Conservation (phyloP, 164 flowering plant species). For the Aristolochia californica region DNA sequence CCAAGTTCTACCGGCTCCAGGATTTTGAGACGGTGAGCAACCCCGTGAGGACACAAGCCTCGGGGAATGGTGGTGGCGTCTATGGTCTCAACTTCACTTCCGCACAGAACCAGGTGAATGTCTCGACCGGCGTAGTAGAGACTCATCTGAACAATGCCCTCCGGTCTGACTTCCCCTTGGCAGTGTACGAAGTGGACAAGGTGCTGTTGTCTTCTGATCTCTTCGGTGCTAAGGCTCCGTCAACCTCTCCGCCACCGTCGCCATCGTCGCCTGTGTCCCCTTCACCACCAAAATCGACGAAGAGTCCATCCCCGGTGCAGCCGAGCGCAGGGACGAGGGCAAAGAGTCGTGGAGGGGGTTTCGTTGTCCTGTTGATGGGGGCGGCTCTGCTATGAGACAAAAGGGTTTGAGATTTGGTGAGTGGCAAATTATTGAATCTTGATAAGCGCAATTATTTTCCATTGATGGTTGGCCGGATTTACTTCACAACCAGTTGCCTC, state of each 20-base stretch:
- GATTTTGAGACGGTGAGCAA: slow-evolving; percentile 39
- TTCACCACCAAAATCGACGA: not conserved
- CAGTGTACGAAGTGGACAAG: slow-evolving; percentile 61
- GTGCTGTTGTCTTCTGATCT: slow-evolving; percentile 59
- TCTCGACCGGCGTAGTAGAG: slow-evolving; percentile 42
- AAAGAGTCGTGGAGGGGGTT: slow-evolving; percentile 26
- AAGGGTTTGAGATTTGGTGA: too few relatives aligned
- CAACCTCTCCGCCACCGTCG: slow-evolving; percentile 6
- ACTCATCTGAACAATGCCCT: slow-evolving; percentile 45
- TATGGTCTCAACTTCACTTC: slow-evolving; percentile 46
- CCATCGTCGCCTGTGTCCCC: slow-evolving; percentile 1
- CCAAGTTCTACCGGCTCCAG: slow-evolving; percentile 44
- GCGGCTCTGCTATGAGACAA: too few relatives aligned
- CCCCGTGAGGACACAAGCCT: slow-evolving; percentile 69
- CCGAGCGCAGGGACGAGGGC: slow-evolving; percentile 14
- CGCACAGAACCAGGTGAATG: slow-evolving; percentile 46
- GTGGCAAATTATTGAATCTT: too few relatives aligned
- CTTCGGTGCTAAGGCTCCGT: slow-evolving; percentile 31
- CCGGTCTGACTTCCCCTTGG: slow-evolving; percentile 36
- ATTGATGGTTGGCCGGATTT: too few relatives aligned
- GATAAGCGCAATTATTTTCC: too few relatives aligned
- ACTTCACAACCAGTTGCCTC: too few relatives aligned
- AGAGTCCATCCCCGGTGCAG: not conserved
- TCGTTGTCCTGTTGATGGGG: slow-evolving; percentile 29
- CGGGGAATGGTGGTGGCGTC: slow-evolving; percentile 27